A percentile compares a stretch with the other conserved stretches of the same genome.
phyloP scores from a whole-genome alignment of 768 basidiomycete genomes.

The Pilatotrama ljubarskyi region DNA sequence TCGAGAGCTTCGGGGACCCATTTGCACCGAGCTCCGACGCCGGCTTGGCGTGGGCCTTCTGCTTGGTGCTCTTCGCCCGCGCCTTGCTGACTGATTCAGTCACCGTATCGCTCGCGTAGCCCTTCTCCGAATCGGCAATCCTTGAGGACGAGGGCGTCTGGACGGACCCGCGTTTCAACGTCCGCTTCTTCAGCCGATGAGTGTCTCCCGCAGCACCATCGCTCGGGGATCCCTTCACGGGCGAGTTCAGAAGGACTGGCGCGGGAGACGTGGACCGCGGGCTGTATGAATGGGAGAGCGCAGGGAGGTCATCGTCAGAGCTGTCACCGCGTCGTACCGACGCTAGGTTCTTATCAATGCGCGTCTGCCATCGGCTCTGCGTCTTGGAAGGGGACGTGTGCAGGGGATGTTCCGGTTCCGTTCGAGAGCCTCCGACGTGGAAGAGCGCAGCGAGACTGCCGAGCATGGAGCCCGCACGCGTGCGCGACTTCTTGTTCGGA shows the following conservation, averaged over 20 bases:
- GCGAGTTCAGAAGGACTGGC: background rate
- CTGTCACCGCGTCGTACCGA: slow-evolving; percentile 24
- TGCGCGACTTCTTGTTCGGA: slow-evolving; percentile 11
- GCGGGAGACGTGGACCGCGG: background rate
- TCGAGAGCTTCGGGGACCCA: slow-evolving; percentile 3
- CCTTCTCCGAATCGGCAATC: slow-evolving; percentile 22
- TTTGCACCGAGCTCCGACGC: background rate
- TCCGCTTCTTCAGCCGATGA: slow-evolving; percentile 24
- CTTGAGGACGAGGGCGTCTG: slow-evolving; percentile 5
- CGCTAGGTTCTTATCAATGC: slow-evolving; percentile 38
- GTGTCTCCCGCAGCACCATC: background rate
- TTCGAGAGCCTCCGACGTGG: slow-evolving; percentile 19
- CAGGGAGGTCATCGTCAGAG: slow-evolving; percentile 31
- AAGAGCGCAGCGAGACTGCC: slow-evolving; percentile 50
- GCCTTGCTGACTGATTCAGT: slow-evolving; percentile 18
- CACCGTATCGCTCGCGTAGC: slow-evolving; percentile 29
- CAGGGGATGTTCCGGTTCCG: background rate
- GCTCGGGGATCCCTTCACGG: background rate
- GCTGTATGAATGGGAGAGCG: slow-evolving; percentile 2
- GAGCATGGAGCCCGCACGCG: slow-evolving; percentile 36
- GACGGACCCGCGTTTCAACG: slow-evolving; percentile 22
- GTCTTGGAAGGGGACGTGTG: slow-evolving; percentile 12
- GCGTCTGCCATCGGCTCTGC: slow-evolving; percentile 35
- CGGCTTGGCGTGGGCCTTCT: slow-evolving; percentile 2
- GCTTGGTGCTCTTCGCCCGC: slow-evolving; percentile 10